These are phyloP conservation scores for Edaphochlamys debaryana DNA, from an alignment of 139 green algal species.

Conservation along the genomic window DNA sequence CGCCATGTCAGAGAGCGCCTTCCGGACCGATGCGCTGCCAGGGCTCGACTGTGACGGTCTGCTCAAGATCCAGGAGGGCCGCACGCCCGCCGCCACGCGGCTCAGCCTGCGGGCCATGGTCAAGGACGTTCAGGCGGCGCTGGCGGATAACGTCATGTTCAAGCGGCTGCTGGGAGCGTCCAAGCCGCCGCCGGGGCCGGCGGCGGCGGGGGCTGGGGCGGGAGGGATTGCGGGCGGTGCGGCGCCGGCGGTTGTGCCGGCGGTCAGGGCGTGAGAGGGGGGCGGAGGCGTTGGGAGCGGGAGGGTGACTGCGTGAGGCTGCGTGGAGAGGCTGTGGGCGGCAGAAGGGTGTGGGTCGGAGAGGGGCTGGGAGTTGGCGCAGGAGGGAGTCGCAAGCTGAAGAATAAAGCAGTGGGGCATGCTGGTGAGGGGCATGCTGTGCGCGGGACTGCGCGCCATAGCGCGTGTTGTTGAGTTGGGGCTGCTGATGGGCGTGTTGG, in stretches of 20 bases:
- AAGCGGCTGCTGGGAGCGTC: slow-evolving; percentile 44
- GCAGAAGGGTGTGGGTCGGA: no score
- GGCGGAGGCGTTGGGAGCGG: no score
- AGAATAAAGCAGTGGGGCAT: no score
- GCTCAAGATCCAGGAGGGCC: background rate
- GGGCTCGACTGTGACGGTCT: slow-evolving; percentile 16
- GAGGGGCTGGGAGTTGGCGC: no score
- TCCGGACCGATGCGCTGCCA: slow-evolving; percentile 21
- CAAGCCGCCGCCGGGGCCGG: background rate
- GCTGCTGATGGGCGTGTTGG: no score
- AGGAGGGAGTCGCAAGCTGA: no score
- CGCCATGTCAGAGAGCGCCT: slow-evolving; percentile 11
- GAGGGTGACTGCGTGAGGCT: no score
- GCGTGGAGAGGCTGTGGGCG: no score
- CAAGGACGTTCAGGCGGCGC: slow-evolving; percentile 43
- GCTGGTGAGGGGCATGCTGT: no score
- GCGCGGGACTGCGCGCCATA: no score
- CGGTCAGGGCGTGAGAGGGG: background rate
- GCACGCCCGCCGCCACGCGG: slow-evolving; percentile 18
- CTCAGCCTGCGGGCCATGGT: slow-evolving; percentile 21
- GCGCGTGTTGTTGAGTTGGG: no score
- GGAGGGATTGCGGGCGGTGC: background rate
- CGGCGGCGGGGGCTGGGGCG: background rate
- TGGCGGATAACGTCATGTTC: slow-evolving; percentile 51
- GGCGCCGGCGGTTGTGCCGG: no score